Evolutionary conservation across 169 alveolate genomes (phyloP).

Genomic region (Eimeria falciformis): DNA sequence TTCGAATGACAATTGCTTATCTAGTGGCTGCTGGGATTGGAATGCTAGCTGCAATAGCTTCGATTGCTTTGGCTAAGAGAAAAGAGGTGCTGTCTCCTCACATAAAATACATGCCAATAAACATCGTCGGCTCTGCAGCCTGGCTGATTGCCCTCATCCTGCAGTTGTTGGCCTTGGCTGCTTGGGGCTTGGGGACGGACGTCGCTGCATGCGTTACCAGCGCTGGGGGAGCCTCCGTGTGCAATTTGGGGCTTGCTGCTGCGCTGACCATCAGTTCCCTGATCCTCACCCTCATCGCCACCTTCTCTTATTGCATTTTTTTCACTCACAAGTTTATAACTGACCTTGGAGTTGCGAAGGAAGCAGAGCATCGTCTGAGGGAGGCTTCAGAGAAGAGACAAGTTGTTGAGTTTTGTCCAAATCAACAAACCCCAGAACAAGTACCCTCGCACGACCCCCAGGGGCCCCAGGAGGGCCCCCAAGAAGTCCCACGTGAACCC

Average conservation of each 20-base stretch:
- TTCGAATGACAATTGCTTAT: neutral
- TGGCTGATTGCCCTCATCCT: conserved; percentile 38
- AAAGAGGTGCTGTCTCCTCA: neutral
- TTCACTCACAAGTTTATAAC: conserved; percentile 4
- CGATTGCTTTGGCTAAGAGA: neutral
- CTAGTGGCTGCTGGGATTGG: conserved; percentile 11
- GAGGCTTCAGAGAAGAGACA: too few relatives aligned
- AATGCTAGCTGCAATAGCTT: conserved; percentile 1
- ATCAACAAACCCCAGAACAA: too few relatives aligned
- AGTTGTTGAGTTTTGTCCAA: too few relatives aligned
- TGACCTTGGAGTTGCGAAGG: neutral
- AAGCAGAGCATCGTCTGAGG: neutral
- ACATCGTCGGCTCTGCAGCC: conserved; percentile 7
- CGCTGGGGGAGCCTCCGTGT: conserved; percentile 20
- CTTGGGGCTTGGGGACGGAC: conserved; percentile 58
- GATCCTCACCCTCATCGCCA: conserved; percentile 32
- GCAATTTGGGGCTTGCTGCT: conserved; percentile 15
- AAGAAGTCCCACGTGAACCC: neutral
- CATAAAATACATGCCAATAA: neutral
- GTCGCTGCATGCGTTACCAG: conserved; percentile 45
- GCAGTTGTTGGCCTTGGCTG: conserved; percentile 33
- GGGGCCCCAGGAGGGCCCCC: neutral
- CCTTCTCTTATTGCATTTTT: conserved; percentile 25
- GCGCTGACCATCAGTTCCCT: conserved; percentile 7
- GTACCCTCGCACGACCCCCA: too few relatives aligned